Conservation (phyloP, 2,329 filamentous ascomycete species). For the Alternaria solani region DNA sequence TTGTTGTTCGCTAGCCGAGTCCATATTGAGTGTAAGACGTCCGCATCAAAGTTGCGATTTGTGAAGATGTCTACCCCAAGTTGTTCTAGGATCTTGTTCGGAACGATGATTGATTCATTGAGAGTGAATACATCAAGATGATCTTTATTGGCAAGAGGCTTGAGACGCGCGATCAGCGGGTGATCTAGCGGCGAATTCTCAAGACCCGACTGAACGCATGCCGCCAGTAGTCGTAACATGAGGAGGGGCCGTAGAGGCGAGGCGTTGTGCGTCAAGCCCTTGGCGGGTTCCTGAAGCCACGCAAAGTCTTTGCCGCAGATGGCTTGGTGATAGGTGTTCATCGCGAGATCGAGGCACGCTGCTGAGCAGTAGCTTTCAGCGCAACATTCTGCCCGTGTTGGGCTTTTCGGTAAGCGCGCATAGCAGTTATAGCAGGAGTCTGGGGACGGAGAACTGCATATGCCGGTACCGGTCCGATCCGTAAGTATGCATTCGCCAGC, state of each 20-base stretch:
- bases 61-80: slow-evolving; percentile 36
- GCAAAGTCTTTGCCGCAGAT: slow-evolving; percentile 41
- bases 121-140: slow-evolving; percentile 43
- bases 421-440: slow-evolving; percentile 35
- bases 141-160: slow-evolving; percentile 35
- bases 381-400: slow-evolving; percentile 30
- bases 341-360: slow-evolving; percentile 32
- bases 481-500: slow-evolving; percentile 25
- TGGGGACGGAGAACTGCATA: slow-evolving; percentile 24
- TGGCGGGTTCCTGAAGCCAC: slow-evolving; percentile 27
- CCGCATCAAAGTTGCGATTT: slow-evolving; percentile 34
- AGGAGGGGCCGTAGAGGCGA: slow-evolving; percentile 37
- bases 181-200: slow-evolving; percentile 35
- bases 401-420: slow-evolving; percentile 19
- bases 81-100: slow-evolving; percentile 37
- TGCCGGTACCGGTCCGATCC: slow-evolving; percentile 17
- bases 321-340: slow-evolving; percentile 34
- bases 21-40: slow-evolving; percentile 43
- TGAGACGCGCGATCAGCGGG: slow-evolving; percentile 37
- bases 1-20: slow-evolving; percentile 47
- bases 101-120: slow-evolving; percentile 34
- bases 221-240: slow-evolving; percentile 37
- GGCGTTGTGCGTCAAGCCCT: slow-evolving; percentile 24
- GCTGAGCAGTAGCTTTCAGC: slow-evolving; percentile 33
- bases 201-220: slow-evolving; percentile 30